Evolutionary conservation across 2,329 filamentous ascomycete species (phyloP), one percentile per base, ranked within the genome.

Genomic region (Ophiocordyceps camponoti-saundersi): DNA sequence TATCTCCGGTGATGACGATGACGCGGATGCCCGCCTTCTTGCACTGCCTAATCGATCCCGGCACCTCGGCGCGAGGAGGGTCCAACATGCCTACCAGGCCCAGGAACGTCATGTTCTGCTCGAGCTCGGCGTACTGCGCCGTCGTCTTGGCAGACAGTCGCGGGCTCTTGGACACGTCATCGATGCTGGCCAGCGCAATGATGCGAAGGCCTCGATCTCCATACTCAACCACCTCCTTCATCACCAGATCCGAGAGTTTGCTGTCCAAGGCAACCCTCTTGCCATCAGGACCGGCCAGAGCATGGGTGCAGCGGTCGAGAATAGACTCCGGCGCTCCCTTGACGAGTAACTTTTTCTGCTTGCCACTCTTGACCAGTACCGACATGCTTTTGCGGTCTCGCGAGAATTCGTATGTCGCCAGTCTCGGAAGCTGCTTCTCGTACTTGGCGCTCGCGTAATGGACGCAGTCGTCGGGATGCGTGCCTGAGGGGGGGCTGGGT

Each of bases 371-470:
- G 51, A 93, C 86, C 49, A 96, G 70, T 34, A 98, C 93, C 44
- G 92, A 98, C 92, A 98, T 98, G 66, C 90, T 96, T 77, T 98
- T 98, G 52, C 92, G 80, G 65, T 98, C 92, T 56, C 92, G 81
- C 1, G 92, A 96, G 67, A 98, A 98, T 62, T 98, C 92, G 57
- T 87, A 98, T 12, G 88, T 95, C 10, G 89, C 82, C 48, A 95
- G 72, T 41, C 83, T 79, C 46, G 79, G 78, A 45, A 81, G 77
- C 54, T 77, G 75, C 54, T 79, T 73, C 66, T 94, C 89, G 61
- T 95, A 95, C 66, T 81, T 80, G 53, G 80, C 75, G 69, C 88
- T 96, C 49, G 87, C 80, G 56, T 82, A 77, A 67, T 96, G 84
- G 40, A 92, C 73, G 52, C 79, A 77, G 52, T 88, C 73, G 50